Conservation (phyloP, 768 basidiomycete species). For the Naganishia friedmannii region DNA sequence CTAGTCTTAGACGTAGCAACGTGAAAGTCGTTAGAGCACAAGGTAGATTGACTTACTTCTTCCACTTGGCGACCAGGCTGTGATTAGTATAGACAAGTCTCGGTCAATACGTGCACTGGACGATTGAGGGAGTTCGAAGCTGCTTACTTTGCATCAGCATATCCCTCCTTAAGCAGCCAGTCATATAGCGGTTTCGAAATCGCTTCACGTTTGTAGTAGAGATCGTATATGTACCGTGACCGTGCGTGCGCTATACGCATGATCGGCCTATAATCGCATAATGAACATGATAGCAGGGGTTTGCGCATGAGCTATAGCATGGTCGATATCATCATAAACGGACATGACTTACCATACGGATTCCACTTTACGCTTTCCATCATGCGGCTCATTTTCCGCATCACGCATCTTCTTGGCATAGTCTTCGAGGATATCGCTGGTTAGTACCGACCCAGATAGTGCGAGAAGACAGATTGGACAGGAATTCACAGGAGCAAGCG, state of each 20-base stretch:
- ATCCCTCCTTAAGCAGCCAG: slow-evolving; percentile 95
- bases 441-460: not conserved
- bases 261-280: slow-evolving; percentile 66
- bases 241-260: slow-evolving; percentile 97
- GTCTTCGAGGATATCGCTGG: slow-evolving; percentile 82
- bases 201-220: slow-evolving; percentile 97
- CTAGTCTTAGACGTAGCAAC: not conserved
- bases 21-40: not conserved
- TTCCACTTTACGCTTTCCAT: slow-evolving; percentile 67
- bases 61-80: slow-evolving; percentile 98
- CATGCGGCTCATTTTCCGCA: slow-evolving; percentile 94
- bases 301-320: not conserved
- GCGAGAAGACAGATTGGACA: not conserved
- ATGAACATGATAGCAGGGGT: not conserved
- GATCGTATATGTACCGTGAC: slow-evolving; percentile 93
- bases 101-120: slow-evolving; percentile 5
- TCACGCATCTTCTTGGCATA: slow-evolving; percentile 99
- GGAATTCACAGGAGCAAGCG: not conserved
- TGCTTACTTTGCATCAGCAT: slow-evolving; percentile 90
- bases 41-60: slow-evolving; percentile 72
- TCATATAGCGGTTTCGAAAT: slow-evolving; percentile 88
- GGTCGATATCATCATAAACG: not conserved
- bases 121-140: no score
- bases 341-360: slow-evolving; percentile 46
- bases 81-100: not conserved